These are phyloP conservation scores for Fraxinus pennsylvanica DNA, from an alignment of 257 asterid genomes.

Conservation along the genomic window DNA sequence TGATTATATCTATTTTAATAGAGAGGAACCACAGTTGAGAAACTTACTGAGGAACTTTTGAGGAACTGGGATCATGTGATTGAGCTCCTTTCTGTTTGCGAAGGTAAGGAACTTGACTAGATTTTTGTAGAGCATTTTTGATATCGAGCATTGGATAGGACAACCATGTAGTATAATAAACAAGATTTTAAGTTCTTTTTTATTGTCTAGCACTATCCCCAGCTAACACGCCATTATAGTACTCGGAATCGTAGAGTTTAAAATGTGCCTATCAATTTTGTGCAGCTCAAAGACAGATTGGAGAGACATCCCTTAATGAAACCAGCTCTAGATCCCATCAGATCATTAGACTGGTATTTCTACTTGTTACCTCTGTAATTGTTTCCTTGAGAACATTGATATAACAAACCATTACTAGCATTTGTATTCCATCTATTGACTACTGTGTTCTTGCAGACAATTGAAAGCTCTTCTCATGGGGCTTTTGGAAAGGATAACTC, in stretches of 20 bases:
- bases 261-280: constrained; percentile 15
- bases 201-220: background rate
- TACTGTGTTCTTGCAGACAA: constrained; percentile 54
- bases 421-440: constrained; percentile 17
- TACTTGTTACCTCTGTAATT: background rate
- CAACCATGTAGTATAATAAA: background rate
- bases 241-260: background rate
- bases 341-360: constrained; percentile 80
- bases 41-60: constrained; percentile 77
- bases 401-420: background rate
- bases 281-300: constrained; percentile 92
- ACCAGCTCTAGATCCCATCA: constrained; percentile 98
- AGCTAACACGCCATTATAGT: background rate
- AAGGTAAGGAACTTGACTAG: constrained; percentile 47
- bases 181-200: background rate
- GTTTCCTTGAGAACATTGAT: background rate
- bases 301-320: constrained; percentile 90
- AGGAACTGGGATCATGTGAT: constrained; percentile 79
- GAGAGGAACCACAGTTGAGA: constrained; percentile 94
- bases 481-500: constrained; percentile 67
- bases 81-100: constrained; percentile 79
- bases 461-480: constrained; percentile 84
- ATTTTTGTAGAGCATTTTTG: background rate
- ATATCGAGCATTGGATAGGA: background rate
- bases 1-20: constrained; percentile 30